phyloP scores from a whole-genome alignment of 1,139 yeast genomes.

The Lodderomyces jiufengensis region DNA sequence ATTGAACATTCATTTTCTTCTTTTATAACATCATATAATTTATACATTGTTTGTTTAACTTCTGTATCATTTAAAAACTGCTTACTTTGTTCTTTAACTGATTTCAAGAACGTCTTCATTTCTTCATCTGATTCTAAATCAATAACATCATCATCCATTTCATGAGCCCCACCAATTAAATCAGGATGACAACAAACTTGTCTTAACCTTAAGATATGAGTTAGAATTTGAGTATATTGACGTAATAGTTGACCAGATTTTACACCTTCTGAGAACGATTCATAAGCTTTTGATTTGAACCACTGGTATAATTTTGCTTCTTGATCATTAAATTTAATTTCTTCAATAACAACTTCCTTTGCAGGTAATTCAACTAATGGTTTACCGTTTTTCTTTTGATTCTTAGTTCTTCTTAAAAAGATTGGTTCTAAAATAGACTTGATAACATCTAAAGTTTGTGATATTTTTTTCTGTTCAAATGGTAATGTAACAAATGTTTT shows the following conservation, averaged over 20 bases:
- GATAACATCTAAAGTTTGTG: slow-evolving; percentile 75
- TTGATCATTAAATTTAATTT: slow-evolving; percentile 58
- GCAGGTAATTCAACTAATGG: slow-evolving; percentile 76
- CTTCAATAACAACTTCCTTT: slow-evolving; percentile 68
- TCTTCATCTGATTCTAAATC: slow-evolving; percentile 17
- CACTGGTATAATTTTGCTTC: slow-evolving; percentile 69
- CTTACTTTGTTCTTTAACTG: slow-evolving; percentile 19
- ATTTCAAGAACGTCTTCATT: slow-evolving; percentile 15
- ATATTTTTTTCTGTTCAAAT: slow-evolving; percentile 67
- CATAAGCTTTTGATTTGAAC: slow-evolving; percentile 66
- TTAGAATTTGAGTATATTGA: slow-evolving; percentile 73
- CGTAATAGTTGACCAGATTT: slow-evolving; percentile 68
- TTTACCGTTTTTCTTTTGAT: slow-evolving; percentile 72
- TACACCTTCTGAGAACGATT: slow-evolving; percentile 60
- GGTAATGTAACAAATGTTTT: slow-evolving; percentile 82
- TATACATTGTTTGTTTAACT: slow-evolving; percentile 27
- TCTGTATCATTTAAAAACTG: slow-evolving; percentile 35
- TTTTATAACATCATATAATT: slow-evolving; percentile 22
- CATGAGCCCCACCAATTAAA: slow-evolving; percentile 47
- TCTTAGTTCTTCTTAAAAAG: slow-evolving; percentile 79
- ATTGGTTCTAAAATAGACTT: slow-evolving; percentile 84
- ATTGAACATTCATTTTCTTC: slow-evolving; percentile 76
- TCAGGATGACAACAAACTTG: slow-evolving; percentile 87
- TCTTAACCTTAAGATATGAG: slow-evolving; percentile 77
- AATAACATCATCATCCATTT: slow-evolving; percentile 33